These are phyloP conservation scores for Naganishia albida DNA, from an alignment of 1,284 basidiomycete species.

Conservation along the genomic window DNA sequence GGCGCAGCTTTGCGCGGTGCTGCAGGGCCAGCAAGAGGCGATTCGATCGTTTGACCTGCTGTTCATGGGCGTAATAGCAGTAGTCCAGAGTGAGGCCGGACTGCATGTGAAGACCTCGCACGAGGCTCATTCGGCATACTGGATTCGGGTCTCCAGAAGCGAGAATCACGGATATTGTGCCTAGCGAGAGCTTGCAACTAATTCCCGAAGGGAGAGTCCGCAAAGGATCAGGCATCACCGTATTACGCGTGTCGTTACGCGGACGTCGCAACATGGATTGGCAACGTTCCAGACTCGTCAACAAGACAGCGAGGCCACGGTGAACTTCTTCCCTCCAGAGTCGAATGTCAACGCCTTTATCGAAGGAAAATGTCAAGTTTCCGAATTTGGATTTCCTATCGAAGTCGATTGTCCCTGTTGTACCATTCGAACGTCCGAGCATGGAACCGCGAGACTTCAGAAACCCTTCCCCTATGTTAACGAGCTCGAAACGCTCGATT, in stretches of 20 bases:
- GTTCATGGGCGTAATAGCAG: conserved; percentile 59
- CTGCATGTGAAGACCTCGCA: conserved; percentile 70
- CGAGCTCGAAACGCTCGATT: conserved; percentile 1
- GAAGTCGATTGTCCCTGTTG: conserved; percentile 1
- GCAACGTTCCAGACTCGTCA: conserved; percentile 16
- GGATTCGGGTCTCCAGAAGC: conserved; percentile 77
- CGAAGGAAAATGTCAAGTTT: conserved; percentile 11
- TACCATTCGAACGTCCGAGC: not conserved
- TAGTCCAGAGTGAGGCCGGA: conserved; percentile 64
- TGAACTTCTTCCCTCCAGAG: conserved; percentile 26
- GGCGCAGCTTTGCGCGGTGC: conserved; percentile 51
- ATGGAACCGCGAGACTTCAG: conserved; percentile 1
- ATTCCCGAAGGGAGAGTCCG: conserved; percentile 62
- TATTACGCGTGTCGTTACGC: conserved; percentile 19
- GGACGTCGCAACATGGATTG: conserved; percentile 31
- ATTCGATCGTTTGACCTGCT: conserved; percentile 51
- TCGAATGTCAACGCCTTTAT: conserved; percentile 13
- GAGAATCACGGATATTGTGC: conserved; percentile 66
- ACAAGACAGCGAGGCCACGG: not conserved
- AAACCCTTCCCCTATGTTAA: conserved; percentile 3
- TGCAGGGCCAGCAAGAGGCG: conserved; percentile 41
- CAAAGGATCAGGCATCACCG: conserved; percentile 45
- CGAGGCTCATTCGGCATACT: conserved; percentile 64
- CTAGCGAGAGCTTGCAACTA: conserved; percentile 63
- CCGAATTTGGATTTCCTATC: conserved; percentile 17